Evolutionary conservation across 495 filamentous ascomycete species (phyloP), one percentile per base, ranked within the genome.

Genomic region (Penicillium chermesinum): DNA sequence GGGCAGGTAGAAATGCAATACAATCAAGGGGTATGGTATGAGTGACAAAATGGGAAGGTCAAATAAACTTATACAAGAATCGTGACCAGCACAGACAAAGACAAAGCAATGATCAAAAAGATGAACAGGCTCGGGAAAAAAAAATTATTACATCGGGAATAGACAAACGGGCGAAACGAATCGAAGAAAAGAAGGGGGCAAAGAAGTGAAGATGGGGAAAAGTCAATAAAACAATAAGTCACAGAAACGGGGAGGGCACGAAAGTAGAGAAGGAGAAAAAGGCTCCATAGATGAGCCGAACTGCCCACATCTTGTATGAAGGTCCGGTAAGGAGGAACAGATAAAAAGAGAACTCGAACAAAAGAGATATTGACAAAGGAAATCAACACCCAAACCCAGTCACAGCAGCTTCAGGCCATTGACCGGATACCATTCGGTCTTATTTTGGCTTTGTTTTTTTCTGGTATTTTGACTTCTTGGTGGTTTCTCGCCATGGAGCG

Each of bases 51-150:
- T 59, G 54, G 44, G 46, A 47, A 54, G 44, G 50, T 52, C 50
- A 56, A 63, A 58, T 59, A 55, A 59, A 62, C 53, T 54, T 63
- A 61, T 59, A 63, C 63, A 64, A 46, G 50, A 53, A 61, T 67
- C n/a, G 64, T 67, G 64, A 56, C 58, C 63, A 58, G 63, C 63
- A 66, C 59, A 59, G 41, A 36, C 49, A 51, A 42, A 45, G 21
- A 32, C 12, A 38, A 48, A 51, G 21, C 15, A 41, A 42, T 48
- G 19, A 17, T 36, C 2, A 45, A 46, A 49, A 38, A 32, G 19
- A 35, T 19, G 15, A 37, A 50, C 3, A 33, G 21, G 35, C 10
- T 19, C n/a, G 13, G n/a, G n/a, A n/a, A n/a, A n/a, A n/a, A 50
- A 54, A 53, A 49, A 41, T 48, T 58, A 63, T 63, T 63, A 63